phyloP scores from a whole-genome alignment of 352 stramenopile species.

The Lagenidium sp. region DNA sequence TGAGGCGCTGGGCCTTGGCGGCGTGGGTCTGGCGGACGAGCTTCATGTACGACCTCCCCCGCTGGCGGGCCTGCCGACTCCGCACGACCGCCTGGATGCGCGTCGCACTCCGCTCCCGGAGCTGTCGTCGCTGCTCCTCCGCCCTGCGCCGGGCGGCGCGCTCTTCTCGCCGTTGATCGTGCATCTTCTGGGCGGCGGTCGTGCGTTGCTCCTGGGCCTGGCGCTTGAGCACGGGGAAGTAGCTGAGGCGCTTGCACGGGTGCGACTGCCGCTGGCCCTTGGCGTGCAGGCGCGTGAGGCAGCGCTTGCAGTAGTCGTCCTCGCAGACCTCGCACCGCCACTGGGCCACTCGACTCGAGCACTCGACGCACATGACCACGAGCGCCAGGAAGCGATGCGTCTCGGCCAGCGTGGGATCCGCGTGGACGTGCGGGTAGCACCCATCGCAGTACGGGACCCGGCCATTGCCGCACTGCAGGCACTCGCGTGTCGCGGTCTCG shows the following conservation, averaged over 20 bases:
- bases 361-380: slow-evolving; percentile 64
- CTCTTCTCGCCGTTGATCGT: slow-evolving; percentile 18
- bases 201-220: slow-evolving; percentile 28
- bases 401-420: neutral
- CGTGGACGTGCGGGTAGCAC: slow-evolving; percentile 42
- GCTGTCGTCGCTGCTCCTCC: slow-evolving; percentile 9
- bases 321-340: slow-evolving; percentile 55
- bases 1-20: slow-evolving; percentile 18
- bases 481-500: slow-evolving; percentile 59
- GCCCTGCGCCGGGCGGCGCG: slow-evolving; percentile 3
- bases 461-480: slow-evolving; percentile 50
- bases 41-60: slow-evolving; percentile 21
- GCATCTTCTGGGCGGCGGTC: slow-evolving; percentile 21
- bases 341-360: slow-evolving; percentile 39
- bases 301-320: slow-evolving; percentile 66
- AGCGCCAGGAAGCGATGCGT: slow-evolving; percentile 31
- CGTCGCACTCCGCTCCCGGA: slow-evolving; percentile 8
- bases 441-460: slow-evolving; percentile 57
- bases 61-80: slow-evolving; percentile 10
- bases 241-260: slow-evolving; percentile 43
- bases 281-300: slow-evolving; percentile 36
- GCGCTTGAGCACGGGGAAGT: slow-evolving; percentile 53
- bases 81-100: slow-evolving; percentile 16
- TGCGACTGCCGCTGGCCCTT: slow-evolving; percentile 55
- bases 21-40: slow-evolving; percentile 17